phyloP scores from a whole-genome alignment of 2,329 filamentous ascomycete species.

The Aplosporella prunicola region DNA sequence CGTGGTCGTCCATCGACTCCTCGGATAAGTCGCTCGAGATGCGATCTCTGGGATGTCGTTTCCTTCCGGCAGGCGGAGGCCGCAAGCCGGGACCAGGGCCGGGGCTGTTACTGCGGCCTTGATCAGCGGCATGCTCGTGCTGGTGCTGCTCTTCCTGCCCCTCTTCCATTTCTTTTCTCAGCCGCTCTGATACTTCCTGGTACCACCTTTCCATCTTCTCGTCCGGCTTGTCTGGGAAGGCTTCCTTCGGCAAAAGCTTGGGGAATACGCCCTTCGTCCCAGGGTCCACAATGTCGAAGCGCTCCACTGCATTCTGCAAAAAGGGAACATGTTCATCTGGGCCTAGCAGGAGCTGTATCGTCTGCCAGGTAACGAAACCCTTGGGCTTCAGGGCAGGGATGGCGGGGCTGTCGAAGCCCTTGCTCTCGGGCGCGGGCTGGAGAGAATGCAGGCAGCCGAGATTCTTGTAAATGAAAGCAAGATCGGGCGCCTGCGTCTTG shows the following conservation, averaged over 20 bases:
- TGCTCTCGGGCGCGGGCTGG: slow-evolving; percentile 55
- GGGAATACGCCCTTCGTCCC: slow-evolving; percentile 51
- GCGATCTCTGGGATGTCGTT: slow-evolving; percentile 10
- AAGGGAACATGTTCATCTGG: slow-evolving; percentile 83
- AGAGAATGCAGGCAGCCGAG: slow-evolving; percentile 84
- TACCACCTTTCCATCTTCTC: slow-evolving; percentile 81
- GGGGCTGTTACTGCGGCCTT: slow-evolving; percentile 15
- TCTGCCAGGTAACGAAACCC: slow-evolving; percentile 91
- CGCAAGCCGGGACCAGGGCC: slow-evolving; percentile 15
- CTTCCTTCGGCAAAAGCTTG: slow-evolving; percentile 54
- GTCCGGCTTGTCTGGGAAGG: slow-evolving; percentile 65
- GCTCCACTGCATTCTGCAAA: slow-evolving; percentile 66
- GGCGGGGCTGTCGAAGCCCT: slow-evolving; percentile 63
- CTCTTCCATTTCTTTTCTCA: slow-evolving; percentile 52
- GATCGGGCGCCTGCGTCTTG: slow-evolving; percentile 58
- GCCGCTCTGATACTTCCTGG: slow-evolving; percentile 59
- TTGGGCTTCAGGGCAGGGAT: slow-evolving; percentile 73
- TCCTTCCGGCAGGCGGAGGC: slow-evolving; percentile 12
- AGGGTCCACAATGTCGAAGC: slow-evolving; percentile 68
- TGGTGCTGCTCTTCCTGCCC: slow-evolving; percentile 27
- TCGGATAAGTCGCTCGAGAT: slow-evolving; percentile 26
- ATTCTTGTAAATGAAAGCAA: slow-evolving; percentile 88
- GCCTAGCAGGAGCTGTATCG: slow-evolving; percentile 76
- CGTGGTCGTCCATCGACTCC: slow-evolving; percentile 29
- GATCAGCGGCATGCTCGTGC: too few relatives aligned